Evolutionary conservation across 148 eudicot genomes (phyloP), one percentile per base, ranked within the genome.

Genomic region (Oxyria digyna): DNA sequence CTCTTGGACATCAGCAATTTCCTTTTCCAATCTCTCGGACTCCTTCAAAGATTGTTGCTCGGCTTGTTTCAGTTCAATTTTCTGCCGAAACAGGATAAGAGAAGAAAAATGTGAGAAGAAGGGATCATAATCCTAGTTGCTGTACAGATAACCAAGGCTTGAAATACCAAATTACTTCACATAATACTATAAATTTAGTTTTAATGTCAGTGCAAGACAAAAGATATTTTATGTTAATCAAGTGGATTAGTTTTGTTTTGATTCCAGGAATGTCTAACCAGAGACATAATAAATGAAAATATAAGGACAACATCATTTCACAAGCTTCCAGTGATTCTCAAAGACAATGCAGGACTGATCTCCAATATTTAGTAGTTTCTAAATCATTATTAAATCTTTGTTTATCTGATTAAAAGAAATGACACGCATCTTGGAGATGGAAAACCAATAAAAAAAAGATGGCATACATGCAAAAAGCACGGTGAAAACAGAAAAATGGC

Each of bases 1-100:
- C 72, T 93, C 98, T 85, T 85, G 95, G 33, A 90, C 90, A 31
- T 93, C 97, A 13, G 88, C 96, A 68, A 93, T 85, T 86, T 93
- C 96, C 66, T 85, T 93, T 70, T 93, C 95, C 69, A 93, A 67
- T 76, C 97, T 85, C 84, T 83, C 92, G 64, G 98, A 93, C 73
- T 93, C 97, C 77, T 90, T 82, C 75, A 89, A 65, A 37, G 98
- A 90, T 72, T 78, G 66, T 72, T 81, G 67, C 75, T 93, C 96
- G 17, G 96, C 96, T 78, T 90, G 92, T 85, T 90, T 93, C 77
- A 93, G 77, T 48, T 93, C 98, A 70, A 90, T 91, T 84, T 86
- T 68, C 98, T 90, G 81, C 33, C 40, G 70, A 64, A 67, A 38
- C n/a, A 67, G 15, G 69, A 50, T 50, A 50, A 50, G 26, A 50